Percentiles rank a stretch among this genome's conserved stretches.
Conservation (phyloP, 805 yeast species). For the Wickerhamiella spandovensis region DNA sequence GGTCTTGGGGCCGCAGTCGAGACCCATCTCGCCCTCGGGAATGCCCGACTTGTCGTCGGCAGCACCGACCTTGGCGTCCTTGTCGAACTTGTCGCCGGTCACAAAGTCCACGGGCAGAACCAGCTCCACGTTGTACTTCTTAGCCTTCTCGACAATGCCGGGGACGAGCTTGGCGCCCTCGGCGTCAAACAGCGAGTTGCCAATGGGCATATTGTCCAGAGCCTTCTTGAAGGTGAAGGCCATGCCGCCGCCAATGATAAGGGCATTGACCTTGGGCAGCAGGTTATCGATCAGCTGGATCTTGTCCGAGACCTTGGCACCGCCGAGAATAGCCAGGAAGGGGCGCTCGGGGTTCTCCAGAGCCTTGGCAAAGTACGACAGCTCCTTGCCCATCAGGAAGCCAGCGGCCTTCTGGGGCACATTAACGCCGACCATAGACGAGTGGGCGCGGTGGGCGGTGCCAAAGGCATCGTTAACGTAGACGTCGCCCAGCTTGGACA, state of each 20-base stretch:
- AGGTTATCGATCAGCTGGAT: conserved; percentile 91
- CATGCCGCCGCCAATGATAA: conserved; percentile 99
- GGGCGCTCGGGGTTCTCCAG: conserved; percentile 97
- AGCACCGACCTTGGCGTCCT: conserved; percentile 73
- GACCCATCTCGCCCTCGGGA: conserved; percentile 90
- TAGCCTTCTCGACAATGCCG: conserved; percentile 86
- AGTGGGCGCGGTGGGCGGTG: conserved; percentile 99
- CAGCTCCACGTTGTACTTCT: conserved; percentile 85
- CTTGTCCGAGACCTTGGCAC: conserved; percentile 99
- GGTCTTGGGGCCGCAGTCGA: conserved; percentile 90
- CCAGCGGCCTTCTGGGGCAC: conserved; percentile 96
- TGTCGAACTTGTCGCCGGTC: conserved; percentile 86
- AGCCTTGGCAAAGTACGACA: conserved; percentile 94
- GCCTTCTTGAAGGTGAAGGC: conserved; percentile 98
- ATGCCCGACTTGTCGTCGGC: conserved; percentile 89
- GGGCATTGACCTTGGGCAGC: conserved; percentile 84
- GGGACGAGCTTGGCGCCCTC: conserved; percentile 95
- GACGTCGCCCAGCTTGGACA: conserved; percentile 89
- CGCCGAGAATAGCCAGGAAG: conserved; percentile 96
- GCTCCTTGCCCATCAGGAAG: conserved; percentile 95
- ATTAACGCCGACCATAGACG: conserved; percentile 97
- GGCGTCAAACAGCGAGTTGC: conserved; percentile 82
- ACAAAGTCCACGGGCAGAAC: conserved; percentile 92
- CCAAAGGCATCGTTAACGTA: conserved; percentile 97
- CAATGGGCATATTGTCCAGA: conserved; percentile 70